Base-by-base conservation (phyloP, 2,329 filamentous ascomycete genomes). In the Hypoxylon sp. region DNA sequence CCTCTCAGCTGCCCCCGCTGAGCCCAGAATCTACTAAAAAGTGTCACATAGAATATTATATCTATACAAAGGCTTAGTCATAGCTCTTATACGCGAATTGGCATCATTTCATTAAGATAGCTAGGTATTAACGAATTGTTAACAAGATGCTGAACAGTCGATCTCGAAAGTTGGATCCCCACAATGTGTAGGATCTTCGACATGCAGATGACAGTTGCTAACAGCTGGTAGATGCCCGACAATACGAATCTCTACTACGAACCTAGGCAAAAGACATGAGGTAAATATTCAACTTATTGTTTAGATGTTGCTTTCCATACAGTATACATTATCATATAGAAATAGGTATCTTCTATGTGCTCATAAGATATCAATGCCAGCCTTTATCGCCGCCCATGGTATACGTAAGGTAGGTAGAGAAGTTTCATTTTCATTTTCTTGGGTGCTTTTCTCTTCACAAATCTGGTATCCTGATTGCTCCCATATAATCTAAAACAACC, bases 301-400 rank as follows among this genome's bases (percentile, higher is more conserved):
- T 42, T 42, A 5, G n/a, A 17, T 8, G n/a, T 44, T 5, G 8
- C 4, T 44, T 42, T 21, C 19, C 39, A 44, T 44, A 21, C 17
- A 44, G 39, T 29, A 50, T 58, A 58, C 55, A 58, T 50, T 48
- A 55, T 55, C 35, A 44, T 48, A n/a, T 39, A 46, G 13, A 39
- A n/a, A 11, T 53, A 42, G 17, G 17, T 39, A n/a, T 37, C 29
- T 35, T 57, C 54, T 58, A 50, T 58, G n/a, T 48, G 17, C 29
- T 13, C 31, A 57, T 48, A 48, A 57, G 17, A 44, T 21, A 44
- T 44, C 19, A 15, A 44, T 44, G 17, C 39, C 15, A 51, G 21
- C 6, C 27, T 21, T 29, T 55, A 32, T 51, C 19, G 3, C 21
- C 11, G 46, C 17, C 42, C 27, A 21, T 46, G 5, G 24, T 27